Conservation (phyloP, 495 filamentous ascomycete genomes). For the Penicillium diatomitis region DNA sequence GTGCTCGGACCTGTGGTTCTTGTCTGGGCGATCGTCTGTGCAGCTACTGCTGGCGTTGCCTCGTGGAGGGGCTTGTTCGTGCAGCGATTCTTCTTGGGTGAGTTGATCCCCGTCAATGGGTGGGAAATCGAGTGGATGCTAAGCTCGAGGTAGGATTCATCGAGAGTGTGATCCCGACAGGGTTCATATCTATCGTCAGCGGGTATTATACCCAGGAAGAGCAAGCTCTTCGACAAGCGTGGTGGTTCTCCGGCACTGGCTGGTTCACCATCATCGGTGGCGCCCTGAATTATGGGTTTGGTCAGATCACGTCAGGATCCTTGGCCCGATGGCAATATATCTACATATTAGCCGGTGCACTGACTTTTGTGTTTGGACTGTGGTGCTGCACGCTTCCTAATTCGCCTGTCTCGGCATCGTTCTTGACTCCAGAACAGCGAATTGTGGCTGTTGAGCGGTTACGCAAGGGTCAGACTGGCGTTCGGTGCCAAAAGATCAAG, state of each 20-base stretch:
- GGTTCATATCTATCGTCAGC: conserved; percentile 57
- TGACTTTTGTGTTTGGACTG: conserved; percentile 57
- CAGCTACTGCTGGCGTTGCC: conserved; percentile 57
- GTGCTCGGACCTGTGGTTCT: conserved; percentile 56
- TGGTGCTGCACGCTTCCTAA: conserved; percentile 50
- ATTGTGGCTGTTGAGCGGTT: conserved; percentile 47
- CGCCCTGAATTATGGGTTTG: conserved; percentile 62
- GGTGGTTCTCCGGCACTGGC: conserved; percentile 61
- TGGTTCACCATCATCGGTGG: conserved; percentile 60
- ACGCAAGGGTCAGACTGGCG: conserved; percentile 42
- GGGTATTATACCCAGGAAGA: conserved; percentile 61
- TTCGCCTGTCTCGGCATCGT: conserved; percentile 45
- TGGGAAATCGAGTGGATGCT: too few relatives aligned
- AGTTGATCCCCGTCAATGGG: background rate
- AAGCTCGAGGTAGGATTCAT: conserved; percentile 41
- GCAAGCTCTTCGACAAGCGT: conserved; percentile 55
- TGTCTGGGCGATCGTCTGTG: conserved; percentile 58
- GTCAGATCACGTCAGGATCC: conserved; percentile 46
- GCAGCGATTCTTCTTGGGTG: conserved; percentile 60
- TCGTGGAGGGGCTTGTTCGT: conserved; percentile 55
- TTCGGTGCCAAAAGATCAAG: conserved; percentile 45
- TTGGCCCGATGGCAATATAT: conserved; percentile 60
- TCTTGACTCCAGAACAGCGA: conserved; percentile 40
- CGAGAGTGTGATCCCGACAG: conserved; percentile 58
- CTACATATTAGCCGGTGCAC: conserved; percentile 52